A percentile compares a stretch with the other conserved stretches of the same genome.
These are phyloP conservation scores for Ceratopteris richardii DNA, from an alignment of 75 land plant genomes.

Conservation along the genomic window DNA sequence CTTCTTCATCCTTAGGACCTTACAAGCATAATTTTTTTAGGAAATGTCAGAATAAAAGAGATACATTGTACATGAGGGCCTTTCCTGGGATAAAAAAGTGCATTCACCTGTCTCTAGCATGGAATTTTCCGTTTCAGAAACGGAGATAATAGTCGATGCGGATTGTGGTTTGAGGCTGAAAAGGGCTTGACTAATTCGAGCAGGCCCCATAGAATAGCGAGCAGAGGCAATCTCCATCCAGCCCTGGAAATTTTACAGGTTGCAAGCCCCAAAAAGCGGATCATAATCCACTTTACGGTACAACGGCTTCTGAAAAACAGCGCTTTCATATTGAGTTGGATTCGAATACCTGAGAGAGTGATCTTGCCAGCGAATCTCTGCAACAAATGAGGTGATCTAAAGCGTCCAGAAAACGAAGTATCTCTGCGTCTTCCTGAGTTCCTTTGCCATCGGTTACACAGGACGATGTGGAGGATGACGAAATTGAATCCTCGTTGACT, in stretches of 20 bases:
- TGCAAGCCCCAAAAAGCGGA: neutral
- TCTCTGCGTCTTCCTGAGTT: slow-evolving; percentile 4
- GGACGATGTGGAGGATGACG: no score
- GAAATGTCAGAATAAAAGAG: no score
- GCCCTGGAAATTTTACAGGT: slow-evolving; percentile 9
- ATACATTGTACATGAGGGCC: no score
- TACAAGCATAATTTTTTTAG: no score
- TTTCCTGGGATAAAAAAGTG: no score
- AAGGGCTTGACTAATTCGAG: slow-evolving; percentile 20
- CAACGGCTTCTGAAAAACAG: no score
- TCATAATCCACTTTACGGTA: neutral
- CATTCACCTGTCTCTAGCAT: no score
- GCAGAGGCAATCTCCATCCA: slow-evolving; percentile 36
- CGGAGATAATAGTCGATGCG: slow-evolving; percentile 12
- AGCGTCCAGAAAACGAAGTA: slow-evolving; percentile 18
- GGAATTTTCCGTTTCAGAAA: neutral
- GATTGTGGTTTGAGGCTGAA: slow-evolving; percentile 22
- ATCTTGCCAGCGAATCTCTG: slow-evolving; percentile 7
- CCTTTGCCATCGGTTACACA: neutral
- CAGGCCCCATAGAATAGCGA: slow-evolving; percentile 32
- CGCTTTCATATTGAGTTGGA: no score
- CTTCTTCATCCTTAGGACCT: no score
- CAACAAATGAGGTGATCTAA: slow-evolving; percentile 13
- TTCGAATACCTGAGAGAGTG: slow-evolving; percentile 13
- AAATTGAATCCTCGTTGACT: no score